Percentiles rank a stretch among this genome's conserved stretches.
phyloP scores from a whole-genome alignment of 768 basidiomycete species.

The Exsudoporus frostii region DNA sequence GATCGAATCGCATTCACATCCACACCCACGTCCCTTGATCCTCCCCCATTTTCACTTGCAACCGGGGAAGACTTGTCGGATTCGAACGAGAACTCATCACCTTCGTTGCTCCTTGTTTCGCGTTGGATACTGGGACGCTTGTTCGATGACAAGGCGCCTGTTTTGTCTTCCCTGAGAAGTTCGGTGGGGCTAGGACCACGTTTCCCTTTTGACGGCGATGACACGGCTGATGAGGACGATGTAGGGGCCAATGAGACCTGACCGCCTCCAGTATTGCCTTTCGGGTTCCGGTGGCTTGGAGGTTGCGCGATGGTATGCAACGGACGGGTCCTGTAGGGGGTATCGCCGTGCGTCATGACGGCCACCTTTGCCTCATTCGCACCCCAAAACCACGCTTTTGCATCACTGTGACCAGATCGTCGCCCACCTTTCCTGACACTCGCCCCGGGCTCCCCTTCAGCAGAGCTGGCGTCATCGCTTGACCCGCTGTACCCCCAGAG shows the following conservation, averaged over 20 bases:
- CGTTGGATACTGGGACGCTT: conserved; percentile 70
- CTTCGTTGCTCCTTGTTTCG: conserved; percentile 24
- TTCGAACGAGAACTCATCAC: conserved; percentile 8
- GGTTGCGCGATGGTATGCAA: conserved; percentile 5
- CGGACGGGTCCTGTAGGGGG: conserved; percentile 5
- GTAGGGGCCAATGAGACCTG: conserved; percentile 3
- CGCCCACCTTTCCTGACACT: conserved; percentile 11
- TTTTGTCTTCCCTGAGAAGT: conserved; percentile 56
- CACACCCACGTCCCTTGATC: not conserved
- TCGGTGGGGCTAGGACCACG: conserved; percentile 72
- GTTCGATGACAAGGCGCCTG: conserved; percentile 51
- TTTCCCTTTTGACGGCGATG: conserved; percentile 49
- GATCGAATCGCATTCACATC: conserved; percentile 1
- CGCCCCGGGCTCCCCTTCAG: conserved; percentile 8
- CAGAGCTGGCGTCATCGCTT: conserved; percentile 21
- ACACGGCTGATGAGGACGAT: conserved; percentile 16
- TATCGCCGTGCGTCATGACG: not conserved
- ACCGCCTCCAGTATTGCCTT: conserved; percentile 2
- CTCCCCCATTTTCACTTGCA: conserved; percentile 8
- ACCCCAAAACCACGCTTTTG: conserved; percentile 3
- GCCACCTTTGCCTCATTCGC: not conserved
- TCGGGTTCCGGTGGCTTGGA: conserved; percentile 1
- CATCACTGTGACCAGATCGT: conserved; percentile 18
- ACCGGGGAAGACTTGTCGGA: conserved; percentile 7
- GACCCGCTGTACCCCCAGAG: conserved; percentile 25